A percentile compares a stretch with the other conserved stretches of the same genome.
Conservation (phyloP, 495 filamentous ascomycete species). For the Trichoderma parareesei region DNA sequence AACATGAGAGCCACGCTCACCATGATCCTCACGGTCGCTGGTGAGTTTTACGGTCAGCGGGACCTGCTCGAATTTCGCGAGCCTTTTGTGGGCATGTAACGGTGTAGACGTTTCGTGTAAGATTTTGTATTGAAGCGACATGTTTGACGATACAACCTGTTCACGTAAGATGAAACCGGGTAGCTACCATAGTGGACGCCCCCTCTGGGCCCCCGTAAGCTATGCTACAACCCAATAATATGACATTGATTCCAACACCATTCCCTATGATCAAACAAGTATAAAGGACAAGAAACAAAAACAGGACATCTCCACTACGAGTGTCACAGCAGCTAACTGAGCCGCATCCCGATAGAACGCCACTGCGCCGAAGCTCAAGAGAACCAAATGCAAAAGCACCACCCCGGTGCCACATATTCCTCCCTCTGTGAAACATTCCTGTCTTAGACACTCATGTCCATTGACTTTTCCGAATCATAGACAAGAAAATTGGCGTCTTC, state of each 20-base stretch:
- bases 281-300: not conserved
- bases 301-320: not conserved
- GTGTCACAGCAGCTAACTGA: not conserved
- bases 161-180: no score
- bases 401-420: not conserved
- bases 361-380: not conserved
- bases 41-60: conserved; percentile 83
- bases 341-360: not conserved
- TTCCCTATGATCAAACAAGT: not conserved
- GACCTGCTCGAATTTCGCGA: conserved; percentile 72
- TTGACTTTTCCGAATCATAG: conserved; percentile 11
- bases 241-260: not conserved
- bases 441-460: not conserved
- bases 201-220: not conserved
- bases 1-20: conserved; percentile 61
- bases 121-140: conserved; percentile 1
- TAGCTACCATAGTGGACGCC: not conserved
- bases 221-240: not conserved
- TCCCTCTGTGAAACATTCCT: not conserved
- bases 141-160: not conserved
- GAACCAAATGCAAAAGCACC: not conserved
- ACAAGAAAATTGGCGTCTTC: conserved; percentile 47
- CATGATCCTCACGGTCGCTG: conserved; percentile 85
- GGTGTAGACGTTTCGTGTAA: not conserved
- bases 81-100: conserved; percentile 31